Conservation (phyloP, 1,284 basidiomycete species). For the Rhodofomes roseus region DNA sequence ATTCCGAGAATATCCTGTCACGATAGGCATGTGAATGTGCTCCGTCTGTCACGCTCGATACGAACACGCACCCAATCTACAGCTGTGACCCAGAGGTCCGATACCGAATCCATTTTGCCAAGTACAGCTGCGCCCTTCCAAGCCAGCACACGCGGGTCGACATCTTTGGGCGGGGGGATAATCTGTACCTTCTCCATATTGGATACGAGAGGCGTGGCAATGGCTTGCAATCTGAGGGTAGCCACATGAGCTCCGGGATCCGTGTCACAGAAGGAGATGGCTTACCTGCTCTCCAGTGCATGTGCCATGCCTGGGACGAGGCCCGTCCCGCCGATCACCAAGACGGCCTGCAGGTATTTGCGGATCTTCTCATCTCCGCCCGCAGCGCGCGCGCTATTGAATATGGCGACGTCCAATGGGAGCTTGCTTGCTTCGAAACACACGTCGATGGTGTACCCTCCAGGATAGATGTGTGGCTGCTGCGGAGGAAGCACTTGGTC, state of each 20-base stretch:
- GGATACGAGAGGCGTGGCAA: slow-evolving; percentile 76
- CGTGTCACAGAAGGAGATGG: neutral
- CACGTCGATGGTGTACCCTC: slow-evolving; percentile 60
- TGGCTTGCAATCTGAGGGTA: slow-evolving; percentile 67
- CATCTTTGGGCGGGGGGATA: slow-evolving; percentile 89
- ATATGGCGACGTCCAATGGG: slow-evolving; percentile 92
- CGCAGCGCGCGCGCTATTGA: slow-evolving; percentile 83
- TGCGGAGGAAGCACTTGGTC: slow-evolving; percentile 9
- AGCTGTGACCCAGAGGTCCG: slow-evolving; percentile 85
- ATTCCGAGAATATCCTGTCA: slow-evolving; percentile 65
- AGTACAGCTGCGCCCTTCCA: slow-evolving; percentile 98
- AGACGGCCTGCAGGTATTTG: slow-evolving; percentile 84
- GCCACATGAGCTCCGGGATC: slow-evolving; percentile 4
- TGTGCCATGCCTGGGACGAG: slow-evolving; percentile 73
- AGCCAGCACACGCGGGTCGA: slow-evolving; percentile 84
- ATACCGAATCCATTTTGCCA: slow-evolving; percentile 85
- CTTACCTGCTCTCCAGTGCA: slow-evolving; percentile 73
- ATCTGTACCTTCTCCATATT: slow-evolving; percentile 85
- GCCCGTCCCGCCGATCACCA: slow-evolving; percentile 85
- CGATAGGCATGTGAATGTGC: slow-evolving; percentile 1
- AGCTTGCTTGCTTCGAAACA: slow-evolving; percentile 85
- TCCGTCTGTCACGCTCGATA: neutral
- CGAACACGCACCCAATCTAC: slow-evolving; percentile 77
- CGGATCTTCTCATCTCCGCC: slow-evolving; percentile 88
- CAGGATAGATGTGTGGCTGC: slow-evolving; percentile 16